Evolutionary conservation across 2,329 filamentous ascomycete genomes (phyloP).

Genomic region (Aureobasidium namibiae): DNA sequence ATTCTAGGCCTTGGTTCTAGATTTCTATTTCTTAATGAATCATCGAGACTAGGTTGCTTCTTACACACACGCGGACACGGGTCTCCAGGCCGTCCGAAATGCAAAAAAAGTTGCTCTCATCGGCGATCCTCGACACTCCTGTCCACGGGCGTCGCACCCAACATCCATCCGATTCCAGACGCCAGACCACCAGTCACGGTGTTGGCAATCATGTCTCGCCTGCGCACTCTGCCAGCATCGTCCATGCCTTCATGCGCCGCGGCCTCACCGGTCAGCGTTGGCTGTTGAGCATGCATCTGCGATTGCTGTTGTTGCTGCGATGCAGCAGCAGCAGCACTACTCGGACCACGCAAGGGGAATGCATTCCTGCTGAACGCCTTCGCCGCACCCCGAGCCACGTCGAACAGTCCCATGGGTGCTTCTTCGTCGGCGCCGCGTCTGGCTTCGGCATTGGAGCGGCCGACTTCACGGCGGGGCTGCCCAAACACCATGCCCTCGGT

Average conservation of each 20-base stretch:
- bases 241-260: slow-evolving; percentile 9
- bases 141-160: slow-evolving; percentile 39
- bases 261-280: background rate
- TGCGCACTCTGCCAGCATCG: slow-evolving; percentile 44
- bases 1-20: background rate
- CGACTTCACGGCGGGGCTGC: slow-evolving; percentile 35
- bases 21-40: background rate
- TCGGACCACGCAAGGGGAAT: slow-evolving; percentile 32
- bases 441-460: slow-evolving; percentile 15
- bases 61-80: too few relatives aligned
- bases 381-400: slow-evolving; percentile 42
- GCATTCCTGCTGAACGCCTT: slow-evolving; percentile 39
- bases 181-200: slow-evolving; percentile 55
- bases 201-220: slow-evolving; percentile 63
- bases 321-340: slow-evolving; percentile 14
- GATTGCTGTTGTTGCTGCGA: slow-evolving; percentile 15
- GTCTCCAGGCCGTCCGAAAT: too few relatives aligned
- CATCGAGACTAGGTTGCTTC: background rate
- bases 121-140: slow-evolving; percentile 7
- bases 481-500: slow-evolving; percentile 26
- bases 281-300: slow-evolving; percentile 1
- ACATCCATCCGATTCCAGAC: slow-evolving; percentile 56
- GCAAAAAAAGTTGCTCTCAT: background rate
- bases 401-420: slow-evolving; percentile 45
- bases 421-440: slow-evolving; percentile 35